Evolutionary conservation across 2,329 filamentous ascomycete genomes (phyloP).

Genomic region (Nigrospora oryzae): DNA sequence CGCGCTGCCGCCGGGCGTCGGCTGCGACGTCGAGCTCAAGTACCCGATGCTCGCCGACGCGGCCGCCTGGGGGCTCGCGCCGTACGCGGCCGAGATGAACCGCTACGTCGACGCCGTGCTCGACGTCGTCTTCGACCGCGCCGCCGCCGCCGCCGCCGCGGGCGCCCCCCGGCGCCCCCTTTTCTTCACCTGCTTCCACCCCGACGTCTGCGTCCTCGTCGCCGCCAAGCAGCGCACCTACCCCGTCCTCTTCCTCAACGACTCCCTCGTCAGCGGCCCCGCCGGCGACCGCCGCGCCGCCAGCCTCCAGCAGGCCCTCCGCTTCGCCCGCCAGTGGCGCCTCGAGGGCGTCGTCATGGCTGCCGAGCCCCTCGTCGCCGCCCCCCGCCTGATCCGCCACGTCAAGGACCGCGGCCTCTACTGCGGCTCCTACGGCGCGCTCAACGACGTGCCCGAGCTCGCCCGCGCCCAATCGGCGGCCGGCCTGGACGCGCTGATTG

Average conservation of each 20-base stretch:
- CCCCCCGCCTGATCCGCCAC: constrained; percentile 1
- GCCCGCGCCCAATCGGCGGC: constrained; percentile 3
- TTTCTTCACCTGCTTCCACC: constrained; percentile 23
- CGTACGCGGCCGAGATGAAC: constrained; percentile 27
- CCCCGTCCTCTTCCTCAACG: constrained; percentile 24
- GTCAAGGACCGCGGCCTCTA: constrained; percentile 2
- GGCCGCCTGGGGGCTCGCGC: constrained; percentile 20
- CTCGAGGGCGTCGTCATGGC: constrained; percentile 26
- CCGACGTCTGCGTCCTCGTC: constrained; percentile 24
- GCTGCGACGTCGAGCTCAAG: constrained; percentile 32
- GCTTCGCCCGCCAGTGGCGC: constrained; percentile 27
- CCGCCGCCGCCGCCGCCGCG: constrained; percentile 15
- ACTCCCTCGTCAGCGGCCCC: constrained; percentile 9
- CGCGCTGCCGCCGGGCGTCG: constrained; percentile 23
- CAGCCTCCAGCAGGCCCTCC: constrained; percentile 25
- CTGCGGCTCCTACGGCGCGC: constrained; percentile 4
- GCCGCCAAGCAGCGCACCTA: constrained; percentile 20
- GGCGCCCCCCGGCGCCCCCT: constrained; percentile 16
- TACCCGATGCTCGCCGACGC: constrained; percentile 30
- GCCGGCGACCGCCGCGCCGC: constrained; percentile 23
- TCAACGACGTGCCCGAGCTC: constrained; percentile 4
- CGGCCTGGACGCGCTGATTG: constrained; percentile 4
- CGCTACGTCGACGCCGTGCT: constrained; percentile 16
- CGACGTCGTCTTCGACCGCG: constrained; percentile 22
- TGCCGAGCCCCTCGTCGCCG: constrained; percentile 22